These are phyloP conservation scores for Ophiocordyceps camponoti-leonardi DNA, from an alignment of 2,329 filamentous ascomycete genomes.

Conservation along the genomic window DNA sequence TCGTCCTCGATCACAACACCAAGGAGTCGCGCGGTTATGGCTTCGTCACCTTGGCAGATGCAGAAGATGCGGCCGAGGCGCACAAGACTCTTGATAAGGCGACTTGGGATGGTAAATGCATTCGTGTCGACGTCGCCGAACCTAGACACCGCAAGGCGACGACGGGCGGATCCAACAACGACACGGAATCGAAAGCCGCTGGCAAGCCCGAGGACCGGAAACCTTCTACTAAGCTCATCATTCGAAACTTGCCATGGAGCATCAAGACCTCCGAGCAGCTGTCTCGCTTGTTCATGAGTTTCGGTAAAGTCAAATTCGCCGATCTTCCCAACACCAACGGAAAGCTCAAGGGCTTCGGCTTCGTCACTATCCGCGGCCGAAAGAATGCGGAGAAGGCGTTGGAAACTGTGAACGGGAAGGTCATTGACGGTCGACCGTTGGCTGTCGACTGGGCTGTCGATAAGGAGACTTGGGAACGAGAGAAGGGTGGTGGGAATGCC, in stretches of 20 bases:
- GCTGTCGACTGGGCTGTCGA: constrained; percentile 97
- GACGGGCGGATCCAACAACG: constrained; percentile 22
- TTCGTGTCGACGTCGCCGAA: constrained; percentile 79
- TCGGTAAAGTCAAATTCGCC: constrained; percentile 78
- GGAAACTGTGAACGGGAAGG: constrained; percentile 71
- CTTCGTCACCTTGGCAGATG: constrained; percentile 91
- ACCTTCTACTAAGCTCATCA: constrained; percentile 56
- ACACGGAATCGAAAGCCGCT: constrained; percentile 27
- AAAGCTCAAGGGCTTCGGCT: constrained; percentile 76
- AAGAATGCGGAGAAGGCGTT: constrained; percentile 88
- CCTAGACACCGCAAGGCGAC: constrained; percentile 52
- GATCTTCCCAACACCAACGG: constrained; percentile 66
- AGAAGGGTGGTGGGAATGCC: constrained; percentile 23
- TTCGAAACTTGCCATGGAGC: constrained; percentile 91
- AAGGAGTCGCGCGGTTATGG: constrained; percentile 85
- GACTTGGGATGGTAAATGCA: constrained; percentile 59
- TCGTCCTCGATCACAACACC: constrained; percentile 70
- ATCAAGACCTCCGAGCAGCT: constrained; percentile 77
- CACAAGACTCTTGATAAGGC: constrained; percentile 67
- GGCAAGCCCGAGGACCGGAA: constrained; percentile 41
- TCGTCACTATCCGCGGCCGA: constrained; percentile 71
- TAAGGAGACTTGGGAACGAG: constrained; percentile 66
- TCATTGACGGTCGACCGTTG: constrained; percentile 70
- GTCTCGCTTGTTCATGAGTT: constrained; percentile 62
- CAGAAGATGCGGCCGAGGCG: constrained; percentile 73